Evolutionary conservation across 2,329 filamentous ascomycete species (phyloP), one percentile per base, ranked within the genome.

Genomic region (Xylariales sp.): DNA sequence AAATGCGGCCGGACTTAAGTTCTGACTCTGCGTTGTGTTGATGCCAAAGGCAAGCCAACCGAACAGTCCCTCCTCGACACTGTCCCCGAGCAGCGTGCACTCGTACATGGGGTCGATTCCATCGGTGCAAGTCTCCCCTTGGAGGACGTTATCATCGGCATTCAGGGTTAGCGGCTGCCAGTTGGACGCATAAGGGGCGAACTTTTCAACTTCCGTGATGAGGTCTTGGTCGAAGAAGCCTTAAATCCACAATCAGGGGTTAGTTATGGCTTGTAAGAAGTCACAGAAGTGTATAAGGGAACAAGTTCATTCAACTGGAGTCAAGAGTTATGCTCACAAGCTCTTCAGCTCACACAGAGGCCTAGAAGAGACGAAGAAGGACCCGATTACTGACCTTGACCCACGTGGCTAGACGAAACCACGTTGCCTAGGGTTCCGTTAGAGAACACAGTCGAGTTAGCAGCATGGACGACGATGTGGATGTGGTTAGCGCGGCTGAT

Each of bases 221-320:
- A 84, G 70, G 46, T 68, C 64, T 54, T 82, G 73, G 56, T 83
- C 78, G 56, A 82, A 80, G 68, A 80, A 84, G 38, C 80, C 54
- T 57, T 86, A 80, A n/a, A n/a, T n/a, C n/a, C n/a, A n/a, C n/a
- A n/a, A n/a, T n/a, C n/a, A n/a, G n/a, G n/a, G n/a, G n/a, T n/a
- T n/a, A n/a, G n/a, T n/a, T n/a, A n/a, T n/a, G n/a, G n/a, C n/a
- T n/a, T n/a, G n/a, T n/a, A n/a, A n/a, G n/a, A n/a, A n/a, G n/a
- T n/a, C n/a, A n/a, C n/a, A n/a, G n/a, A n/a, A n/a, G n/a, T n/a
- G n/a, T n/a, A n/a, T n/a, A n/a, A n/a, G n/a, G n/a, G n/a, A n/a
- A n/a, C n/a, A n/a, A n/a, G n/a, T n/a, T n/a, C n/a, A n/a, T n/a
- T n/a, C n/a, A n/a, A n/a, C n/a, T n/a, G n/a, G n/a, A n/a, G n/a